Conservation (phyloP, 2,329 filamentous ascomycete species). For the Sporothrix schenckii region DNA sequence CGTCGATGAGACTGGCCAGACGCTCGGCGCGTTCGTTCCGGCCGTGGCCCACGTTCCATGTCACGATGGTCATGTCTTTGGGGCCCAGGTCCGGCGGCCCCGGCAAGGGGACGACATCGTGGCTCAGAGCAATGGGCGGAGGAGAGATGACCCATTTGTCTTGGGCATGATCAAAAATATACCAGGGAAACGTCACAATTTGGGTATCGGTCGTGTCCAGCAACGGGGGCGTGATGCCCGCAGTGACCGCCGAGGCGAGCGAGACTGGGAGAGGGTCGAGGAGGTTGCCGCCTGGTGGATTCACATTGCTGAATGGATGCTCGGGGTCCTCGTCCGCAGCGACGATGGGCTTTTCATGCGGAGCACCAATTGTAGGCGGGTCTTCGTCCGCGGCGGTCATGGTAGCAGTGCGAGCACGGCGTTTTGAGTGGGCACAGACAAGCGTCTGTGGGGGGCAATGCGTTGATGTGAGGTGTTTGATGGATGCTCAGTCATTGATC, state of each 20-base stretch:
- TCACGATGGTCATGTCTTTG: constrained; percentile 37
- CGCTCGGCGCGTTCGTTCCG: constrained; percentile 34
- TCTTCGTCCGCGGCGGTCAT: neutral
- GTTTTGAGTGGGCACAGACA: too few relatives aligned
- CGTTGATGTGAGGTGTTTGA: too few relatives aligned
- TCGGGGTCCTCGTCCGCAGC: too few relatives aligned
- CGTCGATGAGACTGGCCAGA: constrained; percentile 40
- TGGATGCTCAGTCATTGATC: too few relatives aligned
- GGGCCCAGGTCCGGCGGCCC: neutral
- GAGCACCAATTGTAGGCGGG: too few relatives aligned
- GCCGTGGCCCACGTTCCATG: constrained; percentile 43
- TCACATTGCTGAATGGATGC: too few relatives aligned
- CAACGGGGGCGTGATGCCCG: neutral
- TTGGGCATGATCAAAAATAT: neutral
- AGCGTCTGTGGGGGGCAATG: too few relatives aligned
- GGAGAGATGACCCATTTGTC: neutral
- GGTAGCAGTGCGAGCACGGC: too few relatives aligned
- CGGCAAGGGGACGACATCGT: neutral
- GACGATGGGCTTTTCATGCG: too few relatives aligned
- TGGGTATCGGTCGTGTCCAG: neutral
- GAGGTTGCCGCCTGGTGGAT: neutral
- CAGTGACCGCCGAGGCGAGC: neutral
- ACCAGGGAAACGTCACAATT: neutral
- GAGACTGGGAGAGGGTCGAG: neutral
- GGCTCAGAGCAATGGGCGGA: neutral